Evolutionary conservation across 371 early-diverging fungal species (phyloP).

Genomic region (Vairimorpha ceranae): DNA sequence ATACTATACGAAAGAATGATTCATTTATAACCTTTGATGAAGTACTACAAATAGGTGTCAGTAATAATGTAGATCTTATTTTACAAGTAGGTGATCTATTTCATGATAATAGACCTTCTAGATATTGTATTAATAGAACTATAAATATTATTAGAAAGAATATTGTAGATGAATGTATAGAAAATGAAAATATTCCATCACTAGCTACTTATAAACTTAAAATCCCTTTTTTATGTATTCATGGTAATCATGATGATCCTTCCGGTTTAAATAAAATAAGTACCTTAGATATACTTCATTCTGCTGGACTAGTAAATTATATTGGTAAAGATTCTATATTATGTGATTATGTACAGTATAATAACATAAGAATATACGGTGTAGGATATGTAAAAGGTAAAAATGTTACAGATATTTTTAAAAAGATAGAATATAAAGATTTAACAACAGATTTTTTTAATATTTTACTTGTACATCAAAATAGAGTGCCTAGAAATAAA

Average conservation of each 20-base stretch:
- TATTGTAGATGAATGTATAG: slow-evolving; percentile 70
- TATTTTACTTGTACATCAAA: slow-evolving; percentile 78
- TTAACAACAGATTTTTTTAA: slow-evolving; percentile 69
- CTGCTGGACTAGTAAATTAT: slow-evolving; percentile 79
- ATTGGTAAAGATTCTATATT: slow-evolving; percentile 79
- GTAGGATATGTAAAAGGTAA: slow-evolving; percentile 88
- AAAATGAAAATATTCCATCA: not conserved
- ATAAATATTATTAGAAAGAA: slow-evolving; percentile 72
- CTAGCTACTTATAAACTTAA: slow-evolving; percentile 26
- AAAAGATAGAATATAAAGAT: slow-evolving; percentile 69
- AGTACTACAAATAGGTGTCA: slow-evolving; percentile 71
- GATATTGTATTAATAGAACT: slow-evolving; percentile 69
- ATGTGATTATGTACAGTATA: slow-evolving; percentile 73
- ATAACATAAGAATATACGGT: slow-evolving; percentile 77
- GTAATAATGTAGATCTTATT: slow-evolving; percentile 73
- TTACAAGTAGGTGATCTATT: slow-evolving; percentile 95
- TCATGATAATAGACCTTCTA: slow-evolving; percentile 89
- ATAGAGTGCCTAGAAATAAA: slow-evolving; percentile 68
- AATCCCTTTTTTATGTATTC: slow-evolving; percentile 86
- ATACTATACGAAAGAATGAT: slow-evolving; percentile 80
- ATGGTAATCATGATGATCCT: slow-evolving; percentile 99
- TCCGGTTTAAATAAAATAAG: slow-evolving; percentile 70
- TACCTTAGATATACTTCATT: slow-evolving; percentile 75
- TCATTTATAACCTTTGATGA: slow-evolving; percentile 85
- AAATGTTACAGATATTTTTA: slow-evolving; percentile 74